Evolutionary conservation across 1,139 yeast genomes (phyloP), one percentile per base, ranked within the genome.

Genomic region (Sugiyamaella pinicola): DNA sequence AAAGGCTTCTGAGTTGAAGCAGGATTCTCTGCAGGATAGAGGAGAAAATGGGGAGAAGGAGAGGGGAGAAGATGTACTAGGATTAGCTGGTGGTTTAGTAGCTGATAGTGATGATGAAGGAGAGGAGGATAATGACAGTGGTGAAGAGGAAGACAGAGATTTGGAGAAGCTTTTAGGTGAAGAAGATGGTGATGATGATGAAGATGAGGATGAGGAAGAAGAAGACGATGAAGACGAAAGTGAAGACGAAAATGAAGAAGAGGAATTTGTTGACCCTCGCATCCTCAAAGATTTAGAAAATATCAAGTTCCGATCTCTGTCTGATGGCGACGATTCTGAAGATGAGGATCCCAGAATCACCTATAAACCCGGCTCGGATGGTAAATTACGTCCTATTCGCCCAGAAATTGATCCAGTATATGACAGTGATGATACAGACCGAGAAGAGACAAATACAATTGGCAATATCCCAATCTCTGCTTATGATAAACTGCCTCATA

Each of bases 401-500:
- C 96, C 97, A 2, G 97, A 89, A 68, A 91, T 93, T 61, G 85
- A 88, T 31, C 98, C 99, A 3, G 84, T 82, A 17, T 93, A 93
- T 69, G 97, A 91, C 66, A 82, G 90, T 61, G 99, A 93, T 71
- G 98, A 93, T 65, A 84, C 91, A 64, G 98, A 91, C 65, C 80
- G 77, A 22, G 98, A 90, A 64, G 84, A 87, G 52, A 74, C 76
- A 63, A 93, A 93, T 71, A 89, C 98, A 5, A 87, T 93, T 61
- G 99, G 99, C 43, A 87, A 93, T 67, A 80, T 93, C 55, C 98
- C 99, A 49, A 67, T 93, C 33, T 81, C 93, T 19, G 97, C 96
- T 1, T 93, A 93, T 68, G 99, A 93, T 52, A 96, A 90, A 69
- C 87, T 87, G 85, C 99, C 99, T 1, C 99, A 95, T 69, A 84